A percentile compares a stretch with the other conserved stretches of the same genome.
phyloP scores from a whole-genome alignment of 768 basidiomycete species.

The Scleroderma bovista region DNA sequence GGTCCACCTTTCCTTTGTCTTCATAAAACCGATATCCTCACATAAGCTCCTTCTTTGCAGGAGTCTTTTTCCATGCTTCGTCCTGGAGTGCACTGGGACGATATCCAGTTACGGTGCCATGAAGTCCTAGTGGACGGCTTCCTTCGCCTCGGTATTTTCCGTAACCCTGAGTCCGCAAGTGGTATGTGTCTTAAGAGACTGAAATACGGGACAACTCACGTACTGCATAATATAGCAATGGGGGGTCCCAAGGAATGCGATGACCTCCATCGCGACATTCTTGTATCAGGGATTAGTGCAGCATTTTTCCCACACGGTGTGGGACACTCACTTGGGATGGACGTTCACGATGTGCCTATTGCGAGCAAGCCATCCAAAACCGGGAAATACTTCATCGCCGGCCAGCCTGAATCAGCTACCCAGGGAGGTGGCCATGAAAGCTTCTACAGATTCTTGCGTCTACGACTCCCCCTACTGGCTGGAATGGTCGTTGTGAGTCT shows the following conservation, averaged over 20 bases:
- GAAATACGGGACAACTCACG: not conserved
- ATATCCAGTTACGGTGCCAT: constrained; percentile 80
- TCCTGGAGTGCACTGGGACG: constrained; percentile 88
- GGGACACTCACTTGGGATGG: constrained; percentile 88
- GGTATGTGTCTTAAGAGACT: constrained; percentile 5
- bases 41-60: constrained; percentile 28
- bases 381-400: constrained; percentile 59
- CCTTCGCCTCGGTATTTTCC: constrained; percentile 82
- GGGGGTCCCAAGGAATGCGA: constrained; percentile 10
- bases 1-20: constrained; percentile 4
- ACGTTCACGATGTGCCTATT: constrained; percentile 88
- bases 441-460: constrained; percentile 76
- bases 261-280: constrained; percentile 42
- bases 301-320: constrained; percentile 96
- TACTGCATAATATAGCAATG: not conserved
- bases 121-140: constrained; percentile 77
- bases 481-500: constrained; percentile 85
- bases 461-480: constrained; percentile 63
- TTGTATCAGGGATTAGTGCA: constrained; percentile 68
- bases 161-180: constrained; percentile 43
- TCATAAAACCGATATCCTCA: not conserved
- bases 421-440: constrained; percentile 57
- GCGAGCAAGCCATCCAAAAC: constrained; percentile 70
- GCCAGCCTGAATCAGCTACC: constrained; percentile 56
- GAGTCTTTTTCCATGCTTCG: constrained; percentile 62